These are phyloP conservation scores for Leccinellum rugosiceps DNA, from an alignment of 768 basidiomycete genomes.

Conservation along the genomic window DNA sequence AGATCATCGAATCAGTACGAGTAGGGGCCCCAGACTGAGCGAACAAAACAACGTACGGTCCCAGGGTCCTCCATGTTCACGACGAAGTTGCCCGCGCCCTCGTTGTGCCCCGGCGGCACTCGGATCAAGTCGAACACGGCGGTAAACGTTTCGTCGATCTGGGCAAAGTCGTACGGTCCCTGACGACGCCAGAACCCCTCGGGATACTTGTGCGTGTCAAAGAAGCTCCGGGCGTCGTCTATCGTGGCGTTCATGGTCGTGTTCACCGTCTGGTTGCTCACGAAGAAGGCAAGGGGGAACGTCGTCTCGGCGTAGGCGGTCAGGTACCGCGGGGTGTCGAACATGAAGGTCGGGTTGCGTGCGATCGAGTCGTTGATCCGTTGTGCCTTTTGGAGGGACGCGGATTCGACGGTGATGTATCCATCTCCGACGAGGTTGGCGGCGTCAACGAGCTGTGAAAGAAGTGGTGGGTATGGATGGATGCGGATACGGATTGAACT, in stretches of 20 bases:
- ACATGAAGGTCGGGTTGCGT: slow-evolving; percentile 20
- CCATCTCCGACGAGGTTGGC: slow-evolving; percentile 21
- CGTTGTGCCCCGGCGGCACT: slow-evolving; percentile 15
- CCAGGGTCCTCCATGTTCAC: slow-evolving; percentile 6
- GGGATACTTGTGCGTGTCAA: slow-evolving; percentile 15
- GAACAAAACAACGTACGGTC: slow-evolving; percentile 8
- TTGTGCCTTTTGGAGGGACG: slow-evolving; percentile 16
- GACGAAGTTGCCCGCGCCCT: slow-evolving; percentile 18
- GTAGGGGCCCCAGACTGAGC: background rate
- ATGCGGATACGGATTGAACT: background rate
- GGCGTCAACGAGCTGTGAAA: slow-evolving; percentile 12
- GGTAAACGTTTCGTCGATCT: slow-evolving; percentile 3
- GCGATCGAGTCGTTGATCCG: slow-evolving; percentile 29
- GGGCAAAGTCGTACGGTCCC: slow-evolving; percentile 3
- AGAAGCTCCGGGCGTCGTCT: slow-evolving; percentile 21
- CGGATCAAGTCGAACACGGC: background rate
- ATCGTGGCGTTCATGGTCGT: slow-evolving; percentile 16
- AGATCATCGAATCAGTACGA: slow-evolving; percentile 1
- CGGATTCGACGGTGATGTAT: slow-evolving; percentile 19
- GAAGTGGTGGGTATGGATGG: background rate
- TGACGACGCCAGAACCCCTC: slow-evolving; percentile 19
- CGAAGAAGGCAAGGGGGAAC: slow-evolving; percentile 26
- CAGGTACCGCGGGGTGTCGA: slow-evolving; percentile 19
- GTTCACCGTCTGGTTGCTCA: slow-evolving; percentile 19
- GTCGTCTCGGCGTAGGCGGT: slow-evolving; percentile 22